Evolutionary conservation across 768 basidiomycete species (phyloP), one percentile per base, ranked within the genome.

Genomic region (Macrolepiota albuminosa): DNA sequence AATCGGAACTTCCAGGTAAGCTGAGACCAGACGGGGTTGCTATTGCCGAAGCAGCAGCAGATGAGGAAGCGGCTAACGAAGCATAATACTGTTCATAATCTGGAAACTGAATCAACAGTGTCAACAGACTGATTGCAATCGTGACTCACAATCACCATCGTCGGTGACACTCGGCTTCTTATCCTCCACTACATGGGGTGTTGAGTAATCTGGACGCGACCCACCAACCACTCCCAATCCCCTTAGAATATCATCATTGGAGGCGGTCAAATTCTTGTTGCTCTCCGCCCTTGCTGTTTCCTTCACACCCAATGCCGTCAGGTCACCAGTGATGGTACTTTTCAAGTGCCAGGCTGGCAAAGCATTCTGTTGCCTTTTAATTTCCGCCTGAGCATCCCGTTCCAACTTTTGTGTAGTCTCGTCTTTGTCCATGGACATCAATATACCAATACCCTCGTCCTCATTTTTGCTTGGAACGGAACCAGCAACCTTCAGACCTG

Each of bases 341-440:
- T 93, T 91, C 65, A 95, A 81, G 76, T 97, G 93, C 97, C 97
- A 99, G 13, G 89, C 80, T 1, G 97, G 97, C 48, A 99, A 77
- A 0, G 87, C 84, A 69, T 98, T 98, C 76, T 98, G 95, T 69
- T 88, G 84, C 59, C 93, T 76, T 73, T 95, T 95, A 57, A 87
- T 83, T 59, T 90, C 90, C 1, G 90, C 89, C 71, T 95, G 86
- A 24, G 84, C 85, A 65, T 91, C 91, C 56, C 90, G 79, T 70
- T 93, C 89, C 67, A 79, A 75, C 60, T 83, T 83, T 62, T 84
- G 81, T 18, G 85, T 87, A 64, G 84, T 84, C 72, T 91, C 88
- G 68, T 91, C 91, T 68, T 95, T 93, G 72, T 97, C 94, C 72
- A 88, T 85, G 9, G 90, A 90, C 73, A 95, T 84, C 65, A 98